Conservation (phyloP, 2,329 filamentous ascomycete species). For the Madurella mycetomatis region DNA sequence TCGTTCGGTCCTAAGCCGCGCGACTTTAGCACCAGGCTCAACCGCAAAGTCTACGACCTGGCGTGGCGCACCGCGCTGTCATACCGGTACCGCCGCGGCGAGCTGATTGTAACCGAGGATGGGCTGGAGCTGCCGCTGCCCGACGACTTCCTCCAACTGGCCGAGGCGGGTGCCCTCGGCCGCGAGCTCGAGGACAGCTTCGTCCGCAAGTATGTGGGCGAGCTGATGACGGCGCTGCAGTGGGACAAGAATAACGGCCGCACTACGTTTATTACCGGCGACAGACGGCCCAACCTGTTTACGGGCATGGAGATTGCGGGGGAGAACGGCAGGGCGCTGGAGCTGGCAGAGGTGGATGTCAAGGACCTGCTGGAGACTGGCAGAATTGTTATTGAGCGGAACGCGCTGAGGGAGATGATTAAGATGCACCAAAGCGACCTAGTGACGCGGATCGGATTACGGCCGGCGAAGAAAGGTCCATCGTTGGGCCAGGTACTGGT, state of each 20-base stretch:
- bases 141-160: constrained; percentile 43
- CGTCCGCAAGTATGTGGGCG: constrained; percentile 54
- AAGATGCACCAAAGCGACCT: constrained; percentile 66
- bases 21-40: constrained; percentile 81
- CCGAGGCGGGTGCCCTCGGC: constrained; percentile 30
- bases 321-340: constrained; percentile 64
- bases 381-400: constrained; percentile 79
- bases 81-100: constrained; percentile 82
- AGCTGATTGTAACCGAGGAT: constrained; percentile 81
- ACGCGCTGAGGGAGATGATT: constrained; percentile 72
- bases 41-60: constrained; percentile 87
- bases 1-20: constrained; percentile 85
- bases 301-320: constrained; percentile 60
- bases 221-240: constrained; percentile 65
- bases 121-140: constrained; percentile 63
- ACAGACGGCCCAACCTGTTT: constrained; percentile 58
- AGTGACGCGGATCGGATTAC: constrained; percentile 43
- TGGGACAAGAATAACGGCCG: constrained; percentile 65
- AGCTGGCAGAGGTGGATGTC: constrained; percentile 80
- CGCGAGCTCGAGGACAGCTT: constrained; percentile 45
- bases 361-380: constrained; percentile 88
- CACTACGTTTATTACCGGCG: constrained; percentile 69
- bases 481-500: constrained; percentile 38
- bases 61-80: constrained; percentile 92
- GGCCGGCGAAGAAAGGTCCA: constrained; percentile 36